Evolutionary conservation across 73 alveolate species (phyloP).

Genomic region (Symbiodinium natans): DNA sequence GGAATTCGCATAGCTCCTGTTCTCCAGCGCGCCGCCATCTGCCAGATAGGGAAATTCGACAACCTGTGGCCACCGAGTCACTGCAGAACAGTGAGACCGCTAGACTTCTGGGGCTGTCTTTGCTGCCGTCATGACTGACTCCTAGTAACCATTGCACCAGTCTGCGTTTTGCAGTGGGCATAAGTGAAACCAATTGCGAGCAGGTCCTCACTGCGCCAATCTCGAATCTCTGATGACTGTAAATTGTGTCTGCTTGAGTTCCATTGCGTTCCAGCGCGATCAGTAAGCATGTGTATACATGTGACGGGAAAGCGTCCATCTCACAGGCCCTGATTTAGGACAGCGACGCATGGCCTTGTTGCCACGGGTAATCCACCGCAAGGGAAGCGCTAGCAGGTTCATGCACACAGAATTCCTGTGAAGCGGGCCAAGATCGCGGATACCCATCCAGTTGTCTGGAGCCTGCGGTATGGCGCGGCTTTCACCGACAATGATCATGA

Average conservation of each 20-base stretch:
- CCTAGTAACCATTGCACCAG: constrained; percentile 27
- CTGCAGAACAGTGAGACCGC: constrained; percentile 1
- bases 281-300: neutral
- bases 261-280: neutral
- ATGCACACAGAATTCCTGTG: neutral
- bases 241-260: too few species aligned
- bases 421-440: constrained; percentile 48
- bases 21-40: neutral
- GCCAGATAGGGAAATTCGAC: neutral
- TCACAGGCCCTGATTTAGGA: constrained; percentile 21
- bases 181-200: constrained; percentile 23
- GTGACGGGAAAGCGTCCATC: neutral
- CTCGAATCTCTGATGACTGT: too few species aligned
- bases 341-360: constrained; percentile 69
- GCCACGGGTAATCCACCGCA: neutral
- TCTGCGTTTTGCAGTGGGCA: constrained; percentile 92
- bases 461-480: neutral
- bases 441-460: constrained; percentile 87
- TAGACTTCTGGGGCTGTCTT: constrained; percentile 15
- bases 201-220: neutral
- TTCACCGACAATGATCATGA: too few species aligned
- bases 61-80: neutral
- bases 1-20: neutral
- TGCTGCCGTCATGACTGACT: neutral
- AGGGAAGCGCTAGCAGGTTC: neutral